These are phyloP conservation scores for Botrytis aclada DNA, from an alignment of 2,329 filamentous ascomycete species.

Conservation along the genomic window DNA sequence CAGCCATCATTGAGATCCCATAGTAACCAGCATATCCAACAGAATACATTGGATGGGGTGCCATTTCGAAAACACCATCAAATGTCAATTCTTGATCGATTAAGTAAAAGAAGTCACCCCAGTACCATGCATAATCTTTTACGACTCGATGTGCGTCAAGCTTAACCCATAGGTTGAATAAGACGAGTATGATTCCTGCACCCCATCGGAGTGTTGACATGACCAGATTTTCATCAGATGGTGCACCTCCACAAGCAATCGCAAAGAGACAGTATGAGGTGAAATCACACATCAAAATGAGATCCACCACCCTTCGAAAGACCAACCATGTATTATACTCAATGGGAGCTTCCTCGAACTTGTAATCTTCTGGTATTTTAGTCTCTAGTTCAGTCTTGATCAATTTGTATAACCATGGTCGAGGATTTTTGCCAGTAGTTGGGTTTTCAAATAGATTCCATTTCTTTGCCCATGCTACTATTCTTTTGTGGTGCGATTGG, in stretches of 20 bases:
- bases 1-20: conserved; percentile 95
- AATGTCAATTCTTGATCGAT: conserved; percentile 98
- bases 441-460: conserved; percentile 84
- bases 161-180: conserved; percentile 98
- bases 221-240: conserved; percentile 65
- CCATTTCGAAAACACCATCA: conserved; percentile 98
- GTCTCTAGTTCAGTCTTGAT: conserved; percentile 88
- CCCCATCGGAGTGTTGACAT: conserved; percentile 75
- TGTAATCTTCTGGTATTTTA: conserved; percentile 92
- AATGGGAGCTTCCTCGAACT: conserved; percentile 85
- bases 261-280: conserved; percentile 95
- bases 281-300: conserved; percentile 99
- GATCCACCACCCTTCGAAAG: conserved; percentile 90
- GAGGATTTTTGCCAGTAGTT: conserved; percentile 73
- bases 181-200: conserved; percentile 72
- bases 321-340: conserved; percentile 99
- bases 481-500: conserved; percentile 83
- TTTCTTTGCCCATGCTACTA: conserved; percentile 85
- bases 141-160: conserved; percentile 95
- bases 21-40: conserved; percentile 98
- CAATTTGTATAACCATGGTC: conserved; percentile 76
- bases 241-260: conserved; percentile 76
- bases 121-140: conserved; percentile 99
- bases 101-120: conserved; percentile 99
- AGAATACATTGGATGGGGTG: conserved; percentile 97